Percentiles rank a stretch among this genome's conserved stretches.
Evolutionary conservation across 164 flowering plant species (phyloP).

Genomic region (Macadamia integrifolia): DNA sequence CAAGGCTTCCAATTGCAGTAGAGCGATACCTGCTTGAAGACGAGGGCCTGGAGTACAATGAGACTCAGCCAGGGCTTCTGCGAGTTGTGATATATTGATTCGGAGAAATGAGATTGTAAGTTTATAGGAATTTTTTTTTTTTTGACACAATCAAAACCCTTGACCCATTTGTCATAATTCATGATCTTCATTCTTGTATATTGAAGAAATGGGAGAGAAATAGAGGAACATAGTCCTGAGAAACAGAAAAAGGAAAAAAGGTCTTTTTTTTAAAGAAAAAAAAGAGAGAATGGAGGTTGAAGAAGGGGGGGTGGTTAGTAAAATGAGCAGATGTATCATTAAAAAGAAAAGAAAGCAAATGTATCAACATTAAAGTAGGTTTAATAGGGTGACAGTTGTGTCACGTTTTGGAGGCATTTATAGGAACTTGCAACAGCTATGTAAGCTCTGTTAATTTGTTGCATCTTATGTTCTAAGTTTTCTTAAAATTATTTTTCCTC

Average conservation of each 20-base stretch:
- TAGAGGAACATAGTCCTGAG: slow-evolving; percentile 8
- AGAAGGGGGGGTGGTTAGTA: not conserved
- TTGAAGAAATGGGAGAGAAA: slow-evolving; percentile 17
- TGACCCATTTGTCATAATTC: slow-evolving; percentile 12
- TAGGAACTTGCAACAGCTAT: slow-evolving; percentile 3
- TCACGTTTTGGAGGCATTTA: slow-evolving; percentile 29
- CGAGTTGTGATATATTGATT: slow-evolving; percentile 80
- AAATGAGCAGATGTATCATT: slow-evolving; percentile 8
- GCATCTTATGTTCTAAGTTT: not conserved
- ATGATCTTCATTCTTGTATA: slow-evolving; percentile 47
- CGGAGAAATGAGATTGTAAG: slow-evolving; percentile 16
- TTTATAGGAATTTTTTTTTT: slow-evolving; percentile 21
- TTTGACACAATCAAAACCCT: slow-evolving; percentile 17
- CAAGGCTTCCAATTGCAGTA: slow-evolving; percentile 82
- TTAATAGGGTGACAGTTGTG: slow-evolving; percentile 20
- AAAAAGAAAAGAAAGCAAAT: slow-evolving; percentile 4
- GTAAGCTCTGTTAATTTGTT: not conserved
- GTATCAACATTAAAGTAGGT: not conserved
- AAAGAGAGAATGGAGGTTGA: not conserved
- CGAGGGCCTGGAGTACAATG: slow-evolving; percentile 78
- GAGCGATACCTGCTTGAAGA: slow-evolving; percentile 83
- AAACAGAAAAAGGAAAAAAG: slow-evolving; percentile 12
- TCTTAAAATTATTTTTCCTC: not conserved
- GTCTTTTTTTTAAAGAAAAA: not conserved
- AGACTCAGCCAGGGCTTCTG: slow-evolving; percentile 93